Base-by-base conservation (phyloP, 1,139 yeast genomes). In the Sugiyamaella novakii region DNA sequence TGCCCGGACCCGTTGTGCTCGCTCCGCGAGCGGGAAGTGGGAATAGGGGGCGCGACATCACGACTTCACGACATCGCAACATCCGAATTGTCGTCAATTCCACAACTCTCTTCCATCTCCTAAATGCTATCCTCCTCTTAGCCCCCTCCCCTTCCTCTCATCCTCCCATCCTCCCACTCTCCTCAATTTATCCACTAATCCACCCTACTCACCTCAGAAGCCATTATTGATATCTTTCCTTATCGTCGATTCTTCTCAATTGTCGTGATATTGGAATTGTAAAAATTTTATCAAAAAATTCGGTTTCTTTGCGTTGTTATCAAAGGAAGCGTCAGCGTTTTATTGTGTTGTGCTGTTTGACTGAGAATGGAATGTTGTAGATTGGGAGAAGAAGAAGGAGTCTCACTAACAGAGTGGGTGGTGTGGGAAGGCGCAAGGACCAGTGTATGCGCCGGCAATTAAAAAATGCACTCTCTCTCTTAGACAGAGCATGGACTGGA, bases 151-250 rank as follows among this genome's bases (percentile, higher is more conserved):
- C 18, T 21, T 7, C 18, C 14, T 15, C 19, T 24, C 22, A 24
- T 21, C n/a, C 30, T 11, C 30, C 34, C 8, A 7, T 17, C 11
- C 33, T 5, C 10, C 22, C 24, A 6, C 30, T 14, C 8, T 31
- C 41, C 31, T n/a, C 22, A 11, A 24, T 15, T 8, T 15, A 8
- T 34, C 34, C 19, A 14, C 22, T 27, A 17, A 27, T 4, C 29
- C 19, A 3, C 19, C 6, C 21, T 21, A 49, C 58, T 43, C 46
- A 54, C 58, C 47, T 54, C 58, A 44, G 56, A 45, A 43, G 58
- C 57, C 58, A 54, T 54, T 51, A 37, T 53, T 44, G 28, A 22
- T 39, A 10, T 25, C 37, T 34, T 34, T 38, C 29, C 28, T 34
- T 35, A 46, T 39, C 34, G 30, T 21, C 33, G 41, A 27, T 27